Evolutionary conservation across 1,284 basidiomycete species (phyloP).

Genomic region (Ustilago tritici): DNA sequence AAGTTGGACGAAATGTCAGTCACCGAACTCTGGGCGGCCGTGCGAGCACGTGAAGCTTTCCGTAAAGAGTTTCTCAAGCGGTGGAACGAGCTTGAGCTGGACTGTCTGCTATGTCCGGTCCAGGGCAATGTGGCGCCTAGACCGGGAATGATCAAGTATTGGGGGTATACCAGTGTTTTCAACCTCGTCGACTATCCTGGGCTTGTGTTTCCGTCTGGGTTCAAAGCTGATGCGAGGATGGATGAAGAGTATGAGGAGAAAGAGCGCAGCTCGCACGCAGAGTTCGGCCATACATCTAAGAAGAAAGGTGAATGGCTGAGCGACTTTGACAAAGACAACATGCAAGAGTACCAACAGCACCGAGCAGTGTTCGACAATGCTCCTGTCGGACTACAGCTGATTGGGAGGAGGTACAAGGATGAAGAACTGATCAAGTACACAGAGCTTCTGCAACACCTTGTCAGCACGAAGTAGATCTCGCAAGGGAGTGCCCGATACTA

Average conservation of each 20-base stretch:
- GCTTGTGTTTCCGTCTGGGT: slow-evolving; percentile 46
- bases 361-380: slow-evolving; percentile 46
- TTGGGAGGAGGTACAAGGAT: slow-evolving; percentile 42
- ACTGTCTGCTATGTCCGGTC: slow-evolving; percentile 50
- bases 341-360: slow-evolving; percentile 40
- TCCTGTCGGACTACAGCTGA: slow-evolving; percentile 51
- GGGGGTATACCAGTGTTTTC: slow-evolving; percentile 56
- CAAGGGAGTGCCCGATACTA: slow-evolving; percentile 19
- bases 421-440: slow-evolving; percentile 46
- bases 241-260: slow-evolving; percentile 25
- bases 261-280: background rate
- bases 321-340: slow-evolving; percentile 31
- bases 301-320: slow-evolving; percentile 9
- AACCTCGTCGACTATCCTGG: slow-evolving; percentile 56
- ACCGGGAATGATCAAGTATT: slow-evolving; percentile 47
- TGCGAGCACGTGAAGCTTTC: slow-evolving; percentile 30
- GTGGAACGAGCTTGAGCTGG: slow-evolving; percentile 42
- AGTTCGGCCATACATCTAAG: slow-evolving; percentile 16
- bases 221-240: slow-evolving; percentile 16
- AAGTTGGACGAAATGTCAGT: slow-evolving; percentile 35
- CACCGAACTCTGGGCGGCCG: slow-evolving; percentile 27
- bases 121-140: slow-evolving; percentile 35
- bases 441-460: slow-evolving; percentile 33
- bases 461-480: background rate
- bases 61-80: slow-evolving; percentile 21